phyloP scores from a whole-genome alignment of 2,329 filamentous ascomycete species.

The Cryphonectria nitschkei region DNA sequence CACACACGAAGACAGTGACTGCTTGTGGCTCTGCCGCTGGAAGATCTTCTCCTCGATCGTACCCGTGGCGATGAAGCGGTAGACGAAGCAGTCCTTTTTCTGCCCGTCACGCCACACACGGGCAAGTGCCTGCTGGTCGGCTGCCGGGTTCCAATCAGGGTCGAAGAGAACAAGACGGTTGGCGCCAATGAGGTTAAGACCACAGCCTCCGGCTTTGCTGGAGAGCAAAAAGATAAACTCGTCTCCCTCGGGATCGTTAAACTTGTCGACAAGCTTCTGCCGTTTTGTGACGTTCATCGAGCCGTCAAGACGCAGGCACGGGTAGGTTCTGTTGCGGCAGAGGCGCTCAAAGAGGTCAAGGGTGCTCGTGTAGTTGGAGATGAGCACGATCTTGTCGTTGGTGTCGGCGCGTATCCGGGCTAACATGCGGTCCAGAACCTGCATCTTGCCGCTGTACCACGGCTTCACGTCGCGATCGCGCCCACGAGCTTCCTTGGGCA shows the following conservation, averaged over 20 bases:
- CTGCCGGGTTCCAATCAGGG: constrained; percentile 96
- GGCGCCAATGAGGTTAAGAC: constrained; percentile 91
- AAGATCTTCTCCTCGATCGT: constrained; percentile 99
- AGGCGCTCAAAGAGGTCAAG: constrained; percentile 92
- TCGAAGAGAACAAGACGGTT: constrained; percentile 96
- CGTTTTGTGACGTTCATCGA: constrained; percentile 98
- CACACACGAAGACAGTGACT: constrained; percentile 92
- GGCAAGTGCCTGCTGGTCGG: constrained; percentile 94
- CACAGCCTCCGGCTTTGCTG: constrained; percentile 95
- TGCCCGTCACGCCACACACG: constrained; percentile 99
- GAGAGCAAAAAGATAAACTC: constrained; percentile 97
- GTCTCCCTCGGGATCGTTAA: constrained; percentile 87
- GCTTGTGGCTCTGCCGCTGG: constrained; percentile 97
- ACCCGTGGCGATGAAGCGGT: constrained; percentile 97
- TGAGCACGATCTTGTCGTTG: constrained; percentile 98
- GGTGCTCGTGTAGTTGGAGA: constrained; percentile 97
- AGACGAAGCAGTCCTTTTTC: constrained; percentile 99
- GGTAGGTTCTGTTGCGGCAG: constrained; percentile 83
- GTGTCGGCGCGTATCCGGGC: constrained; percentile 93
- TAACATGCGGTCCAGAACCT: constrained; percentile 96
- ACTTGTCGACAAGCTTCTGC: constrained; percentile 95
- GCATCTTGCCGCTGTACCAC: constrained; percentile 98
- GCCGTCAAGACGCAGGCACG: constrained; percentile 86
- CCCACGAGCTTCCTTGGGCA: constrained; percentile 84
- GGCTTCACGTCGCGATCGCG: constrained; percentile 90